Conservation (phyloP, 225 moss, liverwort and hornwort genomes). For the Straminergon stramineum region DNA sequence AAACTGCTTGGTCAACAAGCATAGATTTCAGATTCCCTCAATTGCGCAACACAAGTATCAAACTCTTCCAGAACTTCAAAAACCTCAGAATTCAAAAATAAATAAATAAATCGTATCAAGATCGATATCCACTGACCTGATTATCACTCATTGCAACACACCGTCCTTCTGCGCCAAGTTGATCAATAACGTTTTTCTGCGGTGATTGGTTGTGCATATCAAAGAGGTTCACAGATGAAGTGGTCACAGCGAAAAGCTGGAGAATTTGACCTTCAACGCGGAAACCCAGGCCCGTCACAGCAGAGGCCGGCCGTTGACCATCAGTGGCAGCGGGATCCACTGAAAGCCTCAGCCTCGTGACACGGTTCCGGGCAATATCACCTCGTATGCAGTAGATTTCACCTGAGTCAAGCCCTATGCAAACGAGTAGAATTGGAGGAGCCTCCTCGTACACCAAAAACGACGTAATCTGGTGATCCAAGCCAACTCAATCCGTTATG, state of each 20-base stretch:
- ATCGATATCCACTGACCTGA: conserved; percentile 37
- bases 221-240: conserved; percentile 68
- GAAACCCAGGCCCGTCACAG: conserved; percentile 89
- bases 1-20: no score
- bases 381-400: conserved; percentile 85
- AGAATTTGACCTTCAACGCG: conserved; percentile 83
- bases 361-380: conserved; percentile 90
- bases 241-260: conserved; percentile 87
- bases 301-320: conserved; percentile 49
- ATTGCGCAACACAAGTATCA: neutral
- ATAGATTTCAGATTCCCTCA: neutral
- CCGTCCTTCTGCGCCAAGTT: conserved; percentile 70
- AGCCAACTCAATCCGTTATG: neutral
- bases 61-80: neutral
- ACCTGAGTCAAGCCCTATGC: conserved; percentile 91
- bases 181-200: conserved; percentile 73
- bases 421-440: conserved; percentile 86
- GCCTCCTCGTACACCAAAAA: conserved; percentile 95
- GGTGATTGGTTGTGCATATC: conserved; percentile 82
- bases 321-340: conserved; percentile 77
- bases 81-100: neutral
- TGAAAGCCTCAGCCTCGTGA: conserved; percentile 68
- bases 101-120: neutral
- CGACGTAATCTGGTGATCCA: conserved; percentile 64
- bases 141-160: conserved; percentile 95